phyloP scores from a whole-genome alignment of 139 green algal species.

The Cymbomonas tetramitiformis region DNA sequence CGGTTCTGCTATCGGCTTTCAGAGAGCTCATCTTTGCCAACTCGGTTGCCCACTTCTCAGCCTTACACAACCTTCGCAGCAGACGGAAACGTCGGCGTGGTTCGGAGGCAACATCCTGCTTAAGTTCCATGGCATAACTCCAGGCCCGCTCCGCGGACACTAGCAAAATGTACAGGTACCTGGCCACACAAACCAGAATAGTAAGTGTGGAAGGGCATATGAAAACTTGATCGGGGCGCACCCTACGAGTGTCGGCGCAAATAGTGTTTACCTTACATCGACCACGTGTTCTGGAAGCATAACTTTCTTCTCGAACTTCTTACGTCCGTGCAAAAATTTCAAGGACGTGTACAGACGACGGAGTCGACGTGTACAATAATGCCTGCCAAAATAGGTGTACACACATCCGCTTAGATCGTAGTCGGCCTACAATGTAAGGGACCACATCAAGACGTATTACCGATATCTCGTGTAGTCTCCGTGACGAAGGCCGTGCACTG shows the following conservation, averaged over 20 bases:
- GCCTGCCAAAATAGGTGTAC: constrained; percentile 34
- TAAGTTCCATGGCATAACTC: constrained; percentile 76
- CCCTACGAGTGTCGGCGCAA: no score
- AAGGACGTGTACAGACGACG: constrained; percentile 57
- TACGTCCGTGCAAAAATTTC: constrained; percentile 69
- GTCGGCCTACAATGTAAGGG: not conserved
- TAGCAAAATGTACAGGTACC: constrained; percentile 67
- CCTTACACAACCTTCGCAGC: constrained; percentile 54
- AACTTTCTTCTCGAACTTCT: constrained; percentile 61
- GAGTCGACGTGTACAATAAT: constrained; percentile 64
- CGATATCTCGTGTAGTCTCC: constrained; percentile 63
- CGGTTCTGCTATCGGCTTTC: constrained; percentile 42
- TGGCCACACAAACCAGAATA: constrained; percentile 28
- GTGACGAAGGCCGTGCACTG: constrained; percentile 61
- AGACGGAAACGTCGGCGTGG: constrained; percentile 47
- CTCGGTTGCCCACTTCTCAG: constrained; percentile 35
- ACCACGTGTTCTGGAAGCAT: constrained; percentile 45
- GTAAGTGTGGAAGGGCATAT: not conserved
- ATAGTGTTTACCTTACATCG: no score
- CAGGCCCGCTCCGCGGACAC: constrained; percentile 71
- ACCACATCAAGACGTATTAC: constrained; percentile 21
- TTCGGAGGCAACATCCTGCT: constrained; percentile 46
- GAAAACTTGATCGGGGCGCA: no score
- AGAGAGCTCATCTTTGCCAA: constrained; percentile 34
- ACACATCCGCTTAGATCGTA: not conserved